These are phyloP conservation scores for Withania somnifera DNA, from an alignment of 305 asterid genomes.

Conservation along the genomic window DNA sequence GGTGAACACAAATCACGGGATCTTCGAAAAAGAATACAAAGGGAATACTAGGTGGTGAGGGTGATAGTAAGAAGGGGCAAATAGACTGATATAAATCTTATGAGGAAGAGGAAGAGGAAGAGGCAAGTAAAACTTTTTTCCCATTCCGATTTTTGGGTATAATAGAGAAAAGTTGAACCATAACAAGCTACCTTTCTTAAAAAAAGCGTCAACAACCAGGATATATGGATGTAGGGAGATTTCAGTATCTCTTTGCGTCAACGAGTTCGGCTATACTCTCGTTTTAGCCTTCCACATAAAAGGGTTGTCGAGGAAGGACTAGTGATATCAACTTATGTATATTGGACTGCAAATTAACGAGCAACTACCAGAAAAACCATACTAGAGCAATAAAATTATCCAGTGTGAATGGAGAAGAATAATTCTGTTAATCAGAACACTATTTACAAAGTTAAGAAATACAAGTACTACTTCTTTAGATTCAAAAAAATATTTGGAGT, in stretches of 20 bases:
- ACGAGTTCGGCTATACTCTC: neutral
- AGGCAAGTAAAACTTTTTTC: neutral
- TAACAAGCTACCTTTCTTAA: neutral
- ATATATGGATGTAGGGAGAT: neutral
- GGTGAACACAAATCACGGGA: neutral
- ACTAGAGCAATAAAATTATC: neutral
- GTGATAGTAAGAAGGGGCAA: neutral
- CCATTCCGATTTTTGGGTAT: neutral
- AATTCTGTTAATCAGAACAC: neutral
- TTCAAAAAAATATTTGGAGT: neutral
- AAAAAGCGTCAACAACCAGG: neutral
- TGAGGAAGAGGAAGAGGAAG: neutral
- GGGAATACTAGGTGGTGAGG: neutral
- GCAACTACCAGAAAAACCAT: neutral
- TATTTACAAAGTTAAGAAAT: neutral
- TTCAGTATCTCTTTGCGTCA: neutral
- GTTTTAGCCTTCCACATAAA: neutral
- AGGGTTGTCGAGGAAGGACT: neutral
- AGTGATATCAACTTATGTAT: neutral
- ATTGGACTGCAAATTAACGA: neutral
- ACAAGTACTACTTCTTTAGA: neutral
- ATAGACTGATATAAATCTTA: neutral
- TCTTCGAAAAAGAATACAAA: neutral
- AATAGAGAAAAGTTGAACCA: neutral
- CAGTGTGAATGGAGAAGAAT: neutral